These are phyloP conservation scores for Starmerella sp. DNA, from an alignment of 805 yeast species.

Conservation along the genomic window DNA sequence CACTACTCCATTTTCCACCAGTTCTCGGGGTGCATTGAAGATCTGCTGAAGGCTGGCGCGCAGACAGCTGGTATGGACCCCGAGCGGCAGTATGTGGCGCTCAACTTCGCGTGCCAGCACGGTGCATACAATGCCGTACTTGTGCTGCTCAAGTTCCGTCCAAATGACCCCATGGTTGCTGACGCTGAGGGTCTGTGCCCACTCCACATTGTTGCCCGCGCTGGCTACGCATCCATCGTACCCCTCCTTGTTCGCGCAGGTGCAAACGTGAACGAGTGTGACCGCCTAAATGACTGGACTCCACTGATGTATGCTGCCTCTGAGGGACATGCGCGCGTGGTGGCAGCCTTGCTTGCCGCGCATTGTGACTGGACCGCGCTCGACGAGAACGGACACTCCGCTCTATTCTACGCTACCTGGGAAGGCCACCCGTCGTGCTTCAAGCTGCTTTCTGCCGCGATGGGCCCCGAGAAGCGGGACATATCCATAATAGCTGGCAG, in stretches of 20 bases:
- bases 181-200: conserved; percentile 83
- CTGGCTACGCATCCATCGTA: conserved; percentile 63
- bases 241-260: conserved; percentile 46
- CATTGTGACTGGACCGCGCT: conserved; percentile 60
- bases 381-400: conserved; percentile 73
- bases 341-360: conserved; percentile 54
- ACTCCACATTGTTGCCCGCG: conserved; percentile 75
- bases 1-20: conserved; percentile 64
- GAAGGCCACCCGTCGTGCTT: conserved; percentile 84
- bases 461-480: conserved; percentile 17
- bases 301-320: conserved; percentile 84
- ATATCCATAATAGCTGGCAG: conserved; percentile 12
- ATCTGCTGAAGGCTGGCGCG: conserved; percentile 40
- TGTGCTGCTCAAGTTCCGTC: conserved; percentile 40
- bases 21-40: conserved; percentile 43
- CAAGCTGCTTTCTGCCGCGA: conserved; percentile 45
- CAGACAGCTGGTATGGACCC: conserved; percentile 30
- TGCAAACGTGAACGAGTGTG: conserved; percentile 61
- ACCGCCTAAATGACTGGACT: conserved; percentile 85
- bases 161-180: conserved; percentile 36
- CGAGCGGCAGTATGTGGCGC: conserved; percentile 40
- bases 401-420: conserved; percentile 82
- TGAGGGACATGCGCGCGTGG: conserved; percentile 66
- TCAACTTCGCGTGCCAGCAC: conserved; percentile 78
- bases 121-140: conserved; percentile 66